Evolutionary conservation across 768 basidiomycete species (phyloP), one percentile per base, ranked within the genome.

Genomic region (Kwoniella mangroviensis): DNA sequence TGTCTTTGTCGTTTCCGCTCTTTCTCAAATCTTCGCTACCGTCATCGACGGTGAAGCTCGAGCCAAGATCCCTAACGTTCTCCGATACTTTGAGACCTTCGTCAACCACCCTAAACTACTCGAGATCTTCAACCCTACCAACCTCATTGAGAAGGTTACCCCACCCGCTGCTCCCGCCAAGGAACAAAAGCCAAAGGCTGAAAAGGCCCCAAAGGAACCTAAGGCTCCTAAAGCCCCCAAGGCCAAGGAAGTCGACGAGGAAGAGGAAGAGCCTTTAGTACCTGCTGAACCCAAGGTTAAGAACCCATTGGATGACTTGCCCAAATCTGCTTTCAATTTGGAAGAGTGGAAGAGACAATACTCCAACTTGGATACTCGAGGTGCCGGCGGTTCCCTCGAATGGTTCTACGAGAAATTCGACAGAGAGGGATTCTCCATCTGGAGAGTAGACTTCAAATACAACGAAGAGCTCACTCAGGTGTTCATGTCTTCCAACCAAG

Each of bases 361-460:
- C 87, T 97, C 94, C 79, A 98, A 98, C 90, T 90, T 91, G 84
- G 94, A 98, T n/a, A 98, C 95, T 49, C 90, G 92, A 65, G 65
- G 65, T 57, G 40, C 65, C 22, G 93, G 92, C 45, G 94, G 92
- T 72, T 84, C 93, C 61, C 78, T 99, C 49, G 93, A 97, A 84
- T 98, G 96, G 97, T 91, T 99, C 89, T 95, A 97, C 86, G 83
- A 93, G 84, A 90, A 97, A 93, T 92, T 88, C 84, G 94, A 98
- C 86, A 85, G 88, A 74, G 89, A 89, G 71, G 94, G 95, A 28
- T 97, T 89, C 89, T 95, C 93, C 73, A 84, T 89, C 81, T 95
- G 92, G 92, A 88, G 92, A 67, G 89, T 94, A 65, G 92, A 93
- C 86, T 99, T 92, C 90, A 97, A 96, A 86, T 98, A 96, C 89